Evolutionary conservation across 257 asterid species (phyloP).

Genomic region (Scutellaria galericulata): DNA sequence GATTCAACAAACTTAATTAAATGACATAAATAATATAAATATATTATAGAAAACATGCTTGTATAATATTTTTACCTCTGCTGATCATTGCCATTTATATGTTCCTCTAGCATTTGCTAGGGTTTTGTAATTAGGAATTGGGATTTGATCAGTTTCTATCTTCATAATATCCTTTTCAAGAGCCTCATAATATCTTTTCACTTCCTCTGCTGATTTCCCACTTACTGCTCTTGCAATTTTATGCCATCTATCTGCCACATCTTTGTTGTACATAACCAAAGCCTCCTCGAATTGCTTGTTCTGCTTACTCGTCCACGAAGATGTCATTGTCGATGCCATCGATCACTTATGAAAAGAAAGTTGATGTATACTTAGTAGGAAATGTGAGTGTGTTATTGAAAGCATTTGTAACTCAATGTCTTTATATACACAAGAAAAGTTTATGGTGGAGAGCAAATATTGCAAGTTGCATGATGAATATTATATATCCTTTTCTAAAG

Average conservation of each 20-base stretch:
- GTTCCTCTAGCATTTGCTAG: slow-evolving; percentile 21
- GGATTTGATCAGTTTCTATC: slow-evolving; percentile 48
- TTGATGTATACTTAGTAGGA: too few species aligned
- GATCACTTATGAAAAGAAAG: neutral
- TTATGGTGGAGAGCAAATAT: slow-evolving; percentile 19
- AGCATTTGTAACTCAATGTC: slow-evolving; percentile 26
- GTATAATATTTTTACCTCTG: too few species aligned
- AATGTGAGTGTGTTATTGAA: slow-evolving; percentile 34
- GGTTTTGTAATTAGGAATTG: slow-evolving; percentile 39
- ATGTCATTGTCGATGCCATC: slow-evolving; percentile 34
- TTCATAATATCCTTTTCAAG: slow-evolving; percentile 41
- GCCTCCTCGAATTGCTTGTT: slow-evolving; percentile 54
- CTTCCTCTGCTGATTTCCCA: slow-evolving; percentile 47
- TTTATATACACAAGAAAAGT: slow-evolving; percentile 47
- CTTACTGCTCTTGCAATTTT: slow-evolving; percentile 39
- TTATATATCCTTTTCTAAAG: neutral
- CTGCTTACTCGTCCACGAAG: slow-evolving; percentile 45
- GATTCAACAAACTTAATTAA: too few species aligned
- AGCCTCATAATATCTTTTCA: slow-evolving; percentile 43
- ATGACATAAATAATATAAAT: too few species aligned
- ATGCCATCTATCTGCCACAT: slow-evolving; percentile 46
- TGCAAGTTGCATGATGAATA: slow-evolving; percentile 51
- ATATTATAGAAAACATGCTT: too few species aligned
- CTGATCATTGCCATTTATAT: too few species aligned
- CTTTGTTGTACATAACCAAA: slow-evolving; percentile 35